Evolutionary conservation across 1,284 basidiomycete genomes (phyloP).

Genomic region (Apiotrichum gracile): DNA sequence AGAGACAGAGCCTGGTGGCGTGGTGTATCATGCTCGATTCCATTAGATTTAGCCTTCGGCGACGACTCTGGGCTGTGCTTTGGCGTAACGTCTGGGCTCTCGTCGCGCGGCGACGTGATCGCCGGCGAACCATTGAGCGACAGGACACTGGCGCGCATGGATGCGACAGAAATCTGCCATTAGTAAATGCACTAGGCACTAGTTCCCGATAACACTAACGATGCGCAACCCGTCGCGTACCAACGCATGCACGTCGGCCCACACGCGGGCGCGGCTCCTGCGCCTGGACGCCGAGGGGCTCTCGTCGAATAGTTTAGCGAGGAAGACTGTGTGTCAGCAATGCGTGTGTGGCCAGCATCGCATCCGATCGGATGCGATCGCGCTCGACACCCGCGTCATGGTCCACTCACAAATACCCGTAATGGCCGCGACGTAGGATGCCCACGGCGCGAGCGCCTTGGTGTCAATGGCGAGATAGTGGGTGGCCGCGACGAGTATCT

Average conservation of each 20-base stretch:
- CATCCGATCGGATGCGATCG: neutral
- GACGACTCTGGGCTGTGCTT: neutral
- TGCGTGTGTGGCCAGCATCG: neutral
- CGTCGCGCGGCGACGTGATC: neutral
- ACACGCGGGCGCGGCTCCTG: constrained; percentile 18
- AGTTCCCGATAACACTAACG: constrained; percentile 20
- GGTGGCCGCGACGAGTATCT: neutral
- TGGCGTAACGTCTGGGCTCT: neutral
- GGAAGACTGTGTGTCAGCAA: constrained; percentile 2
- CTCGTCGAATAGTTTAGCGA: constrained; percentile 9
- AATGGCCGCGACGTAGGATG: neutral
- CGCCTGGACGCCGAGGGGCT: constrained; percentile 3
- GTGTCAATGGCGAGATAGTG: neutral
- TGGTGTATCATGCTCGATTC: neutral
- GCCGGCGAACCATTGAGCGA: neutral
- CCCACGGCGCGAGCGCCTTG: neutral
- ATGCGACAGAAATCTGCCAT: constrained; percentile 6
- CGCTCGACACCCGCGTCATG: neutral
- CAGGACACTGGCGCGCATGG: neutral
- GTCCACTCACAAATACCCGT: neutral
- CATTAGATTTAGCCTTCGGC: neutral
- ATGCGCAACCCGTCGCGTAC: constrained; percentile 40
- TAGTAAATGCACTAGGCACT: neutral
- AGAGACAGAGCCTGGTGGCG: constrained; percentile 12
- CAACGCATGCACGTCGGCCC: constrained; percentile 35